Evolutionary conservation across 495 filamentous ascomycete species (phyloP).

Genomic region (Tetracladium setigerum): DNA sequence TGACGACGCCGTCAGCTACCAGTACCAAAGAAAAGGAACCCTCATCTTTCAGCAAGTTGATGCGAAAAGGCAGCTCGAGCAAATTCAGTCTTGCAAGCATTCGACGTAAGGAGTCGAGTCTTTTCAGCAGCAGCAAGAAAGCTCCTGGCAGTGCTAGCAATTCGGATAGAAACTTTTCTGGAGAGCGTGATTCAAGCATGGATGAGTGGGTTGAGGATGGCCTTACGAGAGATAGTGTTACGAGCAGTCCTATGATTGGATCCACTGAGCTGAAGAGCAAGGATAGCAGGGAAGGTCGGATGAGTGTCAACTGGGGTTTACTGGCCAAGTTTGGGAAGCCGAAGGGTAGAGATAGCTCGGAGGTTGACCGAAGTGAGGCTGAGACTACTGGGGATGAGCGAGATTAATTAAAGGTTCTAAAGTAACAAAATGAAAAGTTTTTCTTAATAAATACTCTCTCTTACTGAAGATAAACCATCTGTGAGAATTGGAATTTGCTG

Average conservation of each 20-base stretch:
- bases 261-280: constrained; percentile 15
- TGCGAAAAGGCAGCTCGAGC: constrained; percentile 70
- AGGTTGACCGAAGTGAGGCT: constrained; percentile 19
- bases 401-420: too few relatives aligned
- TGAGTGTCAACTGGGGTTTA: constrained; percentile 21
- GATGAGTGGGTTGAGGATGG: constrained; percentile 18
- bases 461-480: too few relatives aligned
- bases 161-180: constrained; percentile 19
- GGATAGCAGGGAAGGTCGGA: constrained; percentile 20
- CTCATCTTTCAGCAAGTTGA: constrained; percentile 57
- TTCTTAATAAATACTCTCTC: too few relatives aligned
- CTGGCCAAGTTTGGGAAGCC: constrained; percentile 16
- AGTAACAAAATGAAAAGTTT: too few relatives aligned
- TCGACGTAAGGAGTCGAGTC: constrained; percentile 49
- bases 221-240: constrained; percentile 18
- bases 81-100: constrained; percentile 68
- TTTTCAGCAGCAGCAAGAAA: constrained; percentile 15
- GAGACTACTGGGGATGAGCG: constrained; percentile 14
- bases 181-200: constrained; percentile 17
- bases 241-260: constrained; percentile 20
- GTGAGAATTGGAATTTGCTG: too few relatives aligned
- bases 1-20: constrained; percentile 32
- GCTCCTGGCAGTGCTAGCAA: constrained; percentile 12
- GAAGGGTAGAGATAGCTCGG: constrained; percentile 18
- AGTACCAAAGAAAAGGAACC: constrained; percentile 44